These are phyloP conservation scores for Populus simonii DNA, from an alignment of 345 rosid genomes.

Conservation along the genomic window DNA sequence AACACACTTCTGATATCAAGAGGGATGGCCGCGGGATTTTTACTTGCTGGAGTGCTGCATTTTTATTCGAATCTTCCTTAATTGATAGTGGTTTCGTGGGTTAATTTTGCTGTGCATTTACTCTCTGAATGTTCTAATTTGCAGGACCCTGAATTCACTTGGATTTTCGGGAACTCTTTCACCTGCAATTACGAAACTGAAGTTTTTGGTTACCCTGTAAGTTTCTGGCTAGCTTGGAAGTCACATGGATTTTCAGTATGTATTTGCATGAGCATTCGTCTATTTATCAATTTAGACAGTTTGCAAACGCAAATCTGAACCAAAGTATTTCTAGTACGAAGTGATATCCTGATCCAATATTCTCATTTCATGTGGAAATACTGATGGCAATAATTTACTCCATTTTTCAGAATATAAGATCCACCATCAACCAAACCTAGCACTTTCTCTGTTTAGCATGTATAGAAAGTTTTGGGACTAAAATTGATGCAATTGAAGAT, in stretches of 20 bases:
- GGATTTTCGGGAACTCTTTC: conserved; percentile 85
- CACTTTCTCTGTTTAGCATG: too few relatives aligned
- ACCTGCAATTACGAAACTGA: conserved; percentile 59
- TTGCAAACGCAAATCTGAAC: background rate
- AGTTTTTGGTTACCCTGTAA: conserved; percentile 73
- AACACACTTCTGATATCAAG: background rate
- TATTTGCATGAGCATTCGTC: background rate
- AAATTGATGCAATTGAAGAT: too few relatives aligned
- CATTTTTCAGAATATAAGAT: background rate
- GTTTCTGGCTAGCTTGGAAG: conserved; percentile 8
- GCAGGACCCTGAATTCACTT: conserved; percentile 63
- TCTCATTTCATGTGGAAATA: background rate
- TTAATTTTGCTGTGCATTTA: conserved; percentile 1
- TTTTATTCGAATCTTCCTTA: background rate
- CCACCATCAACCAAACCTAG: too few relatives aligned
- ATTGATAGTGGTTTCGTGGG: background rate
- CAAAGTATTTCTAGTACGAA: background rate
- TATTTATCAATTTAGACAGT: background rate
- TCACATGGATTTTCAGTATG: background rate
- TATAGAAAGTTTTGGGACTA: too few relatives aligned
- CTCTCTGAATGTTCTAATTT: conserved; percentile 18
- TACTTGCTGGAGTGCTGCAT: background rate
- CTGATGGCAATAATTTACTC: background rate
- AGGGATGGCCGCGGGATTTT: background rate
- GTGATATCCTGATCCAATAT: background rate